Evolutionary conservation across 2,329 filamentous ascomycete genomes (phyloP).

Genomic region (Monosporascus sp.): DNA sequence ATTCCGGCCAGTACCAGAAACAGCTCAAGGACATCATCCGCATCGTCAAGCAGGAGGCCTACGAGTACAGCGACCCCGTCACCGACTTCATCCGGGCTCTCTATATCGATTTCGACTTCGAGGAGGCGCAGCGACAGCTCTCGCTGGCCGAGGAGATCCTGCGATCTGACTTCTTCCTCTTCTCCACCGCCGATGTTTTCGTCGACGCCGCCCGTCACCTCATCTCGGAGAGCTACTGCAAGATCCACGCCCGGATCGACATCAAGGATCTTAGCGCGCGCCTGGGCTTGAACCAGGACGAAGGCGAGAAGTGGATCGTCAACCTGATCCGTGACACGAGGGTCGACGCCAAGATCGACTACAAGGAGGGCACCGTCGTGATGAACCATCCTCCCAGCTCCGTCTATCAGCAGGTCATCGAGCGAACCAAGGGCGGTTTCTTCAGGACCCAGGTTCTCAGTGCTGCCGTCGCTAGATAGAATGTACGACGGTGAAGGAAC

Average conservation of each 20-base stretch:
- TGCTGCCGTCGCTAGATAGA: constrained; percentile 53
- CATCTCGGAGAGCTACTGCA: constrained; percentile 99
- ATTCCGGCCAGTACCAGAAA: constrained; percentile 87
- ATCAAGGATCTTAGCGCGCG: constrained; percentile 93
- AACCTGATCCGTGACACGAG: constrained; percentile 97
- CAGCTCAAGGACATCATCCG: constrained; percentile 96
- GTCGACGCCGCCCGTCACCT: constrained; percentile 92
- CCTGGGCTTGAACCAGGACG: constrained; percentile 85
- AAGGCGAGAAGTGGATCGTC: constrained; percentile 99
- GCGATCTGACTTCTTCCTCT: constrained; percentile 92
- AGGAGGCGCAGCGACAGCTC: constrained; percentile 89
- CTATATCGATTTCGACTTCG: constrained; percentile 94
- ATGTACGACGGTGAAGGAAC: constrained; percentile 1
- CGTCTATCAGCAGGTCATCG: constrained; percentile 98
- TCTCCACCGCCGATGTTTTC: constrained; percentile 77
- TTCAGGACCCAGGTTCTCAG: constrained; percentile 95
- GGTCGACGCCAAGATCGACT: constrained; percentile 98
- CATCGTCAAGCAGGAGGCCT: constrained; percentile 92
- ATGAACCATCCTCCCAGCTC: constrained; percentile 99
- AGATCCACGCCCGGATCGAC: constrained; percentile 98
- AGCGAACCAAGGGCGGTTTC: constrained; percentile 97
- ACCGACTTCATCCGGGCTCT: constrained; percentile 95
- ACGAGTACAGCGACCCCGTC: constrained; percentile 94
- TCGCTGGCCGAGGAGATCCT: constrained; percentile 85
- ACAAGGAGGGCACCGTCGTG: constrained; percentile 95